Base-by-base conservation (phyloP, 768 basidiomycete species). In the Lentinula aciculospora region DNA sequence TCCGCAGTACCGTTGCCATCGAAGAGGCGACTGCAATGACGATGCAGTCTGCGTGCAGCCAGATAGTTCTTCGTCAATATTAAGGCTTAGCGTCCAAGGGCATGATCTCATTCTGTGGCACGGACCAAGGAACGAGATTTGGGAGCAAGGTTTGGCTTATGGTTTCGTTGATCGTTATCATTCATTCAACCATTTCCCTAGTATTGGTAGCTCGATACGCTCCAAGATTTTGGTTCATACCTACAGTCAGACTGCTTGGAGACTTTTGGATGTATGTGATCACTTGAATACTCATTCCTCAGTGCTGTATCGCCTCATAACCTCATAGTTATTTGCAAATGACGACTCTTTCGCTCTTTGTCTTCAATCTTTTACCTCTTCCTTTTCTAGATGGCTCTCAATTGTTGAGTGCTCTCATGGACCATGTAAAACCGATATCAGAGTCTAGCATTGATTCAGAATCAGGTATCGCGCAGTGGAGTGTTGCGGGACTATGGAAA, bases 281-380 rank as follows among this genome's bases (percentile, higher is more conserved):
- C 19, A 44, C 32, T 13, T 13, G 7, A n/a, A 9, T 31, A 9
- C 2, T 17, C 29, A n/a, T 49, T 32, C 31, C 13, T 23, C 19
- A 37, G 2, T 1, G 19, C 27, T 47, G 36, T 19, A 50, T 21
- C 8, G 54, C 39, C 21, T 32, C 9, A 19, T 8, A 15, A 32
- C 34, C 32, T 17, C 10, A 56, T 62, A 88, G 89, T 60, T 89
- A 89, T 59, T 69, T 85, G 59, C 70, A 74, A 32, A 81, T 82
- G 65, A 77, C 89, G 2, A 83, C 85, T n/a, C 68, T 94, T 31
- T 93, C 91, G 2, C 74, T 95, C 1, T 93, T 82, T 68, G 70
- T 93, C 58, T 85, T 94, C 74, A 95, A 95, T 67, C 79, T 91
- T 27, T 76, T 94, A 23, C 92, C 93, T 0, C 67, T 94, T 32